These are phyloP conservation scores for Taiwanofungus camphoratus DNA, from an alignment of 1,284 basidiomycete genomes.

Conservation along the genomic window DNA sequence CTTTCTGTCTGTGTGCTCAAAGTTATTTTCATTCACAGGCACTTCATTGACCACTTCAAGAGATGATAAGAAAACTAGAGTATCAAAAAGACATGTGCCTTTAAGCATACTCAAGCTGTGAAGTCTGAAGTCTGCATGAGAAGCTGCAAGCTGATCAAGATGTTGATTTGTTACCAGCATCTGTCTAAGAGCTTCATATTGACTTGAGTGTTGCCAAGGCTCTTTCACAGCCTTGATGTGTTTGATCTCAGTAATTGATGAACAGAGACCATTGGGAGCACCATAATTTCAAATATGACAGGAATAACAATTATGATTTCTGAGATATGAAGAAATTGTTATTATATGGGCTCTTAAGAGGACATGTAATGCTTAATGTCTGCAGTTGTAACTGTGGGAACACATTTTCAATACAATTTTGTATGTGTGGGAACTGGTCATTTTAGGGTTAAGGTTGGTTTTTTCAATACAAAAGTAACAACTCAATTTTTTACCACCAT, in stretches of 20 bases:
- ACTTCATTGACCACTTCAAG: neutral
- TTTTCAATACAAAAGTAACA: too few relatives aligned
- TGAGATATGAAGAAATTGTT: too few relatives aligned
- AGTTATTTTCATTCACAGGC: neutral
- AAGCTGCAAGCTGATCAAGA: slow-evolving; percentile 17
- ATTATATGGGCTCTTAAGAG: too few relatives aligned
- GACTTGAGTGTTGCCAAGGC: slow-evolving; percentile 19
- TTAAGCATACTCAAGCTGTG: slow-evolving; percentile 11
- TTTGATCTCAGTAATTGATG: slow-evolving; percentile 22
- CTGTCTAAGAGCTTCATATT: slow-evolving; percentile 17
- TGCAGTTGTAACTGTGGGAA: too few relatives aligned
- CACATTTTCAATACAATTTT: too few relatives aligned
- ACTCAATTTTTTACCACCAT: too few relatives aligned
- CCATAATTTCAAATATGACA: slow-evolving; percentile 16
- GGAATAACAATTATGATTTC: too few relatives aligned
- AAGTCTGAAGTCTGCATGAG: slow-evolving; percentile 9
- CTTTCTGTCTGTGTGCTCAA: too few relatives aligned
- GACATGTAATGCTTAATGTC: too few relatives aligned
- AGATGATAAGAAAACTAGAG: neutral
- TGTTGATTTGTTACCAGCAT: slow-evolving; percentile 21
- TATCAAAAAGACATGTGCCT: slow-evolving; percentile 4
- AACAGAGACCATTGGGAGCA: slow-evolving; percentile 20
- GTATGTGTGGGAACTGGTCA: too few relatives aligned
- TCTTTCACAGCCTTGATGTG: slow-evolving; percentile 24
- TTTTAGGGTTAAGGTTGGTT: too few relatives aligned